Conservation (phyloP, 208 protist species). For the Tritrichomonas musculus region DNA sequence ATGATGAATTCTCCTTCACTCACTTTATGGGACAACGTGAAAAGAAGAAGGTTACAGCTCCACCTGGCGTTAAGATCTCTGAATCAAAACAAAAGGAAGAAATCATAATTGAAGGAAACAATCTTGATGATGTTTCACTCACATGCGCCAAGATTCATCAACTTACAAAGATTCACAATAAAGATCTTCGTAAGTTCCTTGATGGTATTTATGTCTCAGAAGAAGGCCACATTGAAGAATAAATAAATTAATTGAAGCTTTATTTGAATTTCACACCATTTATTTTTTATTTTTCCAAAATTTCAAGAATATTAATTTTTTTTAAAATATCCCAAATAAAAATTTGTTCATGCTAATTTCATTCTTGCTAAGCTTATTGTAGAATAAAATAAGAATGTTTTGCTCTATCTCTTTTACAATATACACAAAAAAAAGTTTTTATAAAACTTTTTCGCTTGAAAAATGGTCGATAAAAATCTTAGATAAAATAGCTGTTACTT, state of each 20-base stretch:
- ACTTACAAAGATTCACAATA: neutral
- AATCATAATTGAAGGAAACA: neutral
- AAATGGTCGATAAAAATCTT: no score
- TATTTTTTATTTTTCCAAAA: no score
- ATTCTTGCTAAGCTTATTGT: no score
- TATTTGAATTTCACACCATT: neutral
- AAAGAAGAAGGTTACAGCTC: neutral
- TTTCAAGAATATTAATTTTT: no score
- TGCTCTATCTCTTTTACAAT: no score
- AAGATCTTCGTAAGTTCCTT: slow-evolving; percentile 6
- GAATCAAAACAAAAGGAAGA: neutral
- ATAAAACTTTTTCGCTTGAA: no score
- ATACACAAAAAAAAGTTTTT: no score
- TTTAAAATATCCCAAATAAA: no score
- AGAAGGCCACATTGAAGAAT: neutral
- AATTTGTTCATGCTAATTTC: no score
- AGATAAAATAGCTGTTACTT: no score
- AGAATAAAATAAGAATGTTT: no score
- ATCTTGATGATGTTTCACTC: neutral
- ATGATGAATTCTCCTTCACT: neutral
- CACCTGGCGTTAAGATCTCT: neutral
- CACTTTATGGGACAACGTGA: neutral
- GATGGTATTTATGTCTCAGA: neutral
- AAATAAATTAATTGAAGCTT: neutral
- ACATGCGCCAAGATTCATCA: neutral